Conservation (phyloP, 2,329 filamentous ascomycete genomes). For the Verticillium isaacii region DNA sequence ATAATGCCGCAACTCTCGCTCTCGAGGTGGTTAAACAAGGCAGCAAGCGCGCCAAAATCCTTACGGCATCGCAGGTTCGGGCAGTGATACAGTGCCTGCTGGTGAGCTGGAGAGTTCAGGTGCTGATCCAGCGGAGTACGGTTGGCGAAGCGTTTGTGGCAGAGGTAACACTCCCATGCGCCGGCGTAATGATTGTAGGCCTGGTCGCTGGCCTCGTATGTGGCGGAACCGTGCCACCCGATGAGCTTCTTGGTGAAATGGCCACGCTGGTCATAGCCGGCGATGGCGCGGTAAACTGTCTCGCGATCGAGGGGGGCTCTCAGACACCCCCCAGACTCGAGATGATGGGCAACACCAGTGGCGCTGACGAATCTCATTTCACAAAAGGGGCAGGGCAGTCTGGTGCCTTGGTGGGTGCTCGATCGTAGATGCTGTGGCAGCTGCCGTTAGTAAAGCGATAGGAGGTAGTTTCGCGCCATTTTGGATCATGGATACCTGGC, state of each 20-base stretch:
- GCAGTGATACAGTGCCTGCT: conserved; percentile 33
- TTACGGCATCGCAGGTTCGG: conserved; percentile 24
- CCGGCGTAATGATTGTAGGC: conserved; percentile 37
- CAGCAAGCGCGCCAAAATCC: conserved; percentile 34
- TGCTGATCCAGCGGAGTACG: conserved; percentile 41
- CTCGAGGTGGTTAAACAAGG: conserved; percentile 36
- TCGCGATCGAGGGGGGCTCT: conserved; percentile 42
- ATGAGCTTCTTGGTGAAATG: conserved; percentile 47
- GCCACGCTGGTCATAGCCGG: conserved; percentile 38
- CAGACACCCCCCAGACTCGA: conserved; percentile 51
- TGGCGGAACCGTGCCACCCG: conserved; percentile 31
- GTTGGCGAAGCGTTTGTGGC: conserved; percentile 35
- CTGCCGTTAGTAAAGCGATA: background rate
- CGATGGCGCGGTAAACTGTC: conserved; percentile 39
- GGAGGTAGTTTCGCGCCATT: no score
- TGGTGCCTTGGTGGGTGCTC: conserved; percentile 36
- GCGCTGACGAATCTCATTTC: conserved; percentile 37
- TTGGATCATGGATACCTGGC: background rate
- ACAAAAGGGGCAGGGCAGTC: conserved; percentile 53
- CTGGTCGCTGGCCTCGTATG: conserved; percentile 29
- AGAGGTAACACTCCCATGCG: conserved; percentile 50
- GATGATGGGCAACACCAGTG: conserved; percentile 49
- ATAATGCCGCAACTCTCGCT: conserved; percentile 34
- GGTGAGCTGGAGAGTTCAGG: conserved; percentile 44
- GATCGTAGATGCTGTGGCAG: conserved; percentile 49